Conservation (phyloP, 441 rosid genomes). For the Eutrema salsugineum region DNA sequence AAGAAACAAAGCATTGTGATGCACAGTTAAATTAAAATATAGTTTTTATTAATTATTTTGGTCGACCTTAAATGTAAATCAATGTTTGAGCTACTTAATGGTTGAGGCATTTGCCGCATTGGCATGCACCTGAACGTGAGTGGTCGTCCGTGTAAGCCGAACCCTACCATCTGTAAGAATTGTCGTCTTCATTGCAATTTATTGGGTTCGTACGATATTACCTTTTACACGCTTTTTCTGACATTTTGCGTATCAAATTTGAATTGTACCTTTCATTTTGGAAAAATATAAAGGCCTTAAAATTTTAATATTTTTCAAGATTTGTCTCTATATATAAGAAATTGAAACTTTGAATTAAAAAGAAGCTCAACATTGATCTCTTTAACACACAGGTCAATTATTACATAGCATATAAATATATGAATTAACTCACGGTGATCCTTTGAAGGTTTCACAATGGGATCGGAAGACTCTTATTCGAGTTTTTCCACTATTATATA, state of each 20-base stretch:
- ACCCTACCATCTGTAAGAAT: conserved; percentile 23
- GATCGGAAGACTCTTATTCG: not conserved
- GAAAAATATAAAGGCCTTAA: not conserved
- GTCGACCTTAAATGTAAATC: conserved; percentile 5
- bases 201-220: conserved; percentile 20
- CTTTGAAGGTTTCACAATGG: no score
- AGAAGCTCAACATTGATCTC: not conserved
- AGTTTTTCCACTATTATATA: not conserved
- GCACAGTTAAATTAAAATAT: not conserved
- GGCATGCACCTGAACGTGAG: conserved; percentile 26
- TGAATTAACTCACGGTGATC: not conserved
- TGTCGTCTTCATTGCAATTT: conserved; percentile 29
- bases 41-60: not conserved
- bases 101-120: conserved; percentile 8
- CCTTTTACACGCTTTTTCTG: conserved; percentile 10
- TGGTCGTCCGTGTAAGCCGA: conserved; percentile 30
- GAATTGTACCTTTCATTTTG: not conserved
- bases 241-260: not conserved
- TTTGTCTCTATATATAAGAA: not conserved
- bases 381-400: not conserved
- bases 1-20: conserved; percentile 13
- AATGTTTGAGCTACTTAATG: conserved; percentile 4
- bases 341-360: not conserved
- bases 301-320: not conserved
- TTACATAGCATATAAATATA: not conserved